Conservation (phyloP, 345 rosid species). For the Rhizophora mangle region DNA sequence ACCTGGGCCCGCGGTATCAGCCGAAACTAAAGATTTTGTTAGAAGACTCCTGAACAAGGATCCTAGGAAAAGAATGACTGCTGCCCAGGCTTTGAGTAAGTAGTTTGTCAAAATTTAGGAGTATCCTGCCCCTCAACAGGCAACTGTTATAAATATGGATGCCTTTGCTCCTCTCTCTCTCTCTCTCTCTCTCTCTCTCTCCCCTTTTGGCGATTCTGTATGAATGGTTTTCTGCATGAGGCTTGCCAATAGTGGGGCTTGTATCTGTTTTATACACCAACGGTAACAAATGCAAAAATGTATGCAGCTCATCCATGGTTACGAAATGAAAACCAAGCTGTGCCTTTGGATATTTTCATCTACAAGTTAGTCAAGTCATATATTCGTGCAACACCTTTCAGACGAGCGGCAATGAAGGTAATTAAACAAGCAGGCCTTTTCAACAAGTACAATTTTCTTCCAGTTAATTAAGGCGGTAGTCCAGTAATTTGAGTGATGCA, state of each 20-base stretch:
- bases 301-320: conserved; percentile 92
- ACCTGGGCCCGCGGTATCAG: conserved; percentile 84
- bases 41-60: conserved; percentile 90
- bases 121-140: not conserved
- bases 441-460: too few species aligned
- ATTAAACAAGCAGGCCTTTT: not conserved
- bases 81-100: conserved; percentile 87
- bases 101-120: conserved; percentile 1
- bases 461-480: too few species aligned
- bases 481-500: too few species aligned
- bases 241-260: not conserved
- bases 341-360: conserved; percentile 77
- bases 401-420: conserved; percentile 81
- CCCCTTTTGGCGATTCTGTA: not conserved
- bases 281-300: not conserved
- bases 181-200: not conserved
- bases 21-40: conserved; percentile 84
- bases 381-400: conserved; percentile 65
- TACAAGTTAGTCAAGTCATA: conserved; percentile 76
- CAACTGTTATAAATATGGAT: not conserved
- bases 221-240: not conserved
- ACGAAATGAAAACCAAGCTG: conserved; percentile 44
- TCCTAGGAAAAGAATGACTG: conserved; percentile 92
- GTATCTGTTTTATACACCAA: not conserved
- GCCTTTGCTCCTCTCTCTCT: not conserved